Base-by-base conservation (phyloP, 257 asterid genomes). In the Thymus quinquecostatus region DNA sequence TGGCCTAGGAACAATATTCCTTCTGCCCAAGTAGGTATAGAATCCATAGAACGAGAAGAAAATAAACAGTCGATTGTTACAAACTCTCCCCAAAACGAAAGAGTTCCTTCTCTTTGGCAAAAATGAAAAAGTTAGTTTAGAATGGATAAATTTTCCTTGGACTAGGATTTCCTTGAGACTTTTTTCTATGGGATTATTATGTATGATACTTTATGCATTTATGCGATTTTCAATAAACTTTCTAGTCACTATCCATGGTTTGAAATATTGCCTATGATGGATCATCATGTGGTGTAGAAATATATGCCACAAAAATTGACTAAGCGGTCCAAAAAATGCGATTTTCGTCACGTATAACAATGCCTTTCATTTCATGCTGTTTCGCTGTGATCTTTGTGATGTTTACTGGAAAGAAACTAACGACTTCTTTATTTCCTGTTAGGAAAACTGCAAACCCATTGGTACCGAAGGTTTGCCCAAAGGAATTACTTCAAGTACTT, bases 391-490 rank as follows among this genome's bases (percentile, higher is more conserved):
- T 53, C 55, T 72, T 60, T 30, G 13, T 61, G n/a, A 63, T 29
- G 14, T 40, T 14, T 2, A 10, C 36, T 41, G 43, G 53, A 60
- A 65, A 50, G 68, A 51, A 54, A 65, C 49, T 60, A 41, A 13
- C n/a, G 64, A 44, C 5, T 3, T 28, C n/a, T 36, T 32, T 62
- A 60, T 78, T 75, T 55, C 41, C 57, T 69, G 57, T 50, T 79
- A 93, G 98, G 83, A 65, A 13, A 78, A 59, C 45, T 88, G 97
- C 81, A 79, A 82, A 78, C 86, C 76, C n/a, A 14, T 60, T 56
- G 92, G 96, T n/a, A 79, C 77, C 69, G 87, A 86, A 81, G 75
- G 85, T 71, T 82, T 89, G 77, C 91, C 96, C 0, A 63, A 87
- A 77, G 97, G 98, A 81, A 90, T 93, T 75, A 78, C 89, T 74